Conservation (phyloP, 257 asterid genomes). For the Nicotiana knightiana region DNA sequence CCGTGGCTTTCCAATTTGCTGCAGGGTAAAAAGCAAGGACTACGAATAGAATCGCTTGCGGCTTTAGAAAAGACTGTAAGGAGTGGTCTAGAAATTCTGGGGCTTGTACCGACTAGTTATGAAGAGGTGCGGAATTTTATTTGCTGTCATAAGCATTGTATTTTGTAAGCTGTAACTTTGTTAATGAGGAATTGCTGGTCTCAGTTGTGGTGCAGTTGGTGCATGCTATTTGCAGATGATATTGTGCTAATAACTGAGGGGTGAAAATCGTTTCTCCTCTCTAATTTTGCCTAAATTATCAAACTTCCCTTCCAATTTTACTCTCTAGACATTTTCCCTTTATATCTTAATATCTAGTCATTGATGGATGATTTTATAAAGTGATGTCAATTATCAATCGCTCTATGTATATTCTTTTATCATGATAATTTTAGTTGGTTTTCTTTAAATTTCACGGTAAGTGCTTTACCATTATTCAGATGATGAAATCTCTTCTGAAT, state of each 20-base stretch:
- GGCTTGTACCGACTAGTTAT: constrained; percentile 73
- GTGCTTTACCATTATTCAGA: neutral
- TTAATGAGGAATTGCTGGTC: neutral
- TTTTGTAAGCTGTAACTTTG: neutral
- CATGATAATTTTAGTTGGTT: neutral
- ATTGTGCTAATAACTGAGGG: neutral
- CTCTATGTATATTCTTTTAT: neutral
- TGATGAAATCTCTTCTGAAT: neutral
- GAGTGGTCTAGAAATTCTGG: constrained; percentile 53
- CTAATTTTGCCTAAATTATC: neutral
- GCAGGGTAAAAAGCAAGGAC: constrained; percentile 90
- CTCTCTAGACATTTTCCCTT: neutral
- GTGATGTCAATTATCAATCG: neutral
- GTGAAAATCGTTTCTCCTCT: neutral
- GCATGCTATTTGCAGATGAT: neutral
- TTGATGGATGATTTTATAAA: neutral
- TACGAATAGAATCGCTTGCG: constrained; percentile 62
- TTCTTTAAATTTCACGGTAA: neutral
- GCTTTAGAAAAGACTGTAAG: constrained; percentile 58
- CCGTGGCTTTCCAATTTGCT: constrained; percentile 9
- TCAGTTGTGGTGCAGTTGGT: neutral
- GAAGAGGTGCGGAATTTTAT: constrained; percentile 39
- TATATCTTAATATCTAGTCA: neutral
- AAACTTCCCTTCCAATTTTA: neutral
- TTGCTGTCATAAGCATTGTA: constrained; percentile 2